These are phyloP conservation scores for Neofusicoccum kwambonambiense DNA, from an alignment of 2,329 filamentous ascomycete species.

Conservation along the genomic window DNA sequence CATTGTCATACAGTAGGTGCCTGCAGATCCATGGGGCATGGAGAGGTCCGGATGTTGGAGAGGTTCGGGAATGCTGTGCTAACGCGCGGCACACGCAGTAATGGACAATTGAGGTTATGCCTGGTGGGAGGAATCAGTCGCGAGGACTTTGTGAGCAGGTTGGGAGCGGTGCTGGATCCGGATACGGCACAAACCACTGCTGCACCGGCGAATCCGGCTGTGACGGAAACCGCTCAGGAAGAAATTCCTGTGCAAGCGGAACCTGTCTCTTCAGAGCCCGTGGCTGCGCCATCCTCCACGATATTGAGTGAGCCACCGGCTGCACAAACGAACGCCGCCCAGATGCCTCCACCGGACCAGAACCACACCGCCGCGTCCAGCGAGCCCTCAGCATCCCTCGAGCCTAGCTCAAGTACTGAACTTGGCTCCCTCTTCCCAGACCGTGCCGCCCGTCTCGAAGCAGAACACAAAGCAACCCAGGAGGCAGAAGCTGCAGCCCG, in stretches of 20 bases:
- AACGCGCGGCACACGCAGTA: slow-evolving; percentile 43
- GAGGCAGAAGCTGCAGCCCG: slow-evolving; percentile 22
- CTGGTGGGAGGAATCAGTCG: slow-evolving; percentile 63
- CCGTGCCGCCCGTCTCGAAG: slow-evolving; percentile 48
- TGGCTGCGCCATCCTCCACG: not conserved
- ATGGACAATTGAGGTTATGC: slow-evolving; percentile 76
- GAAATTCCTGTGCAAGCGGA: not conserved
- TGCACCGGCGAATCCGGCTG: not conserved
- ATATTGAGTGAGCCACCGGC: not conserved
- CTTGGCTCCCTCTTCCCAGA: not conserved
- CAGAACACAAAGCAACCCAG: slow-evolving; percentile 26
- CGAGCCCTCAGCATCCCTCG: not conserved
- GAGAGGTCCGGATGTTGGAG: not conserved
- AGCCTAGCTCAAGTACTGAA: not conserved
- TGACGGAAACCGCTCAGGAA: not conserved
- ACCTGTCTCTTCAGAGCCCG: not conserved
- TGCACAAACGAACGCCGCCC: slow-evolving; percentile 18
- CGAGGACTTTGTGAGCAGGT: slow-evolving; percentile 63
- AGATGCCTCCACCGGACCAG: not conserved
- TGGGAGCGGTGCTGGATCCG: slow-evolving; percentile 36
- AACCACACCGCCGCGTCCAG: not conserved
- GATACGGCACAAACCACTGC: slow-evolving; percentile 5
- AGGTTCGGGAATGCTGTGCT: slow-evolving; percentile 18
- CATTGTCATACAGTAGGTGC: slow-evolving; percentile 67
- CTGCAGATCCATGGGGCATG: too few relatives aligned